Conservation (phyloP, 116 monocot species). For the Iris pallida region DNA sequence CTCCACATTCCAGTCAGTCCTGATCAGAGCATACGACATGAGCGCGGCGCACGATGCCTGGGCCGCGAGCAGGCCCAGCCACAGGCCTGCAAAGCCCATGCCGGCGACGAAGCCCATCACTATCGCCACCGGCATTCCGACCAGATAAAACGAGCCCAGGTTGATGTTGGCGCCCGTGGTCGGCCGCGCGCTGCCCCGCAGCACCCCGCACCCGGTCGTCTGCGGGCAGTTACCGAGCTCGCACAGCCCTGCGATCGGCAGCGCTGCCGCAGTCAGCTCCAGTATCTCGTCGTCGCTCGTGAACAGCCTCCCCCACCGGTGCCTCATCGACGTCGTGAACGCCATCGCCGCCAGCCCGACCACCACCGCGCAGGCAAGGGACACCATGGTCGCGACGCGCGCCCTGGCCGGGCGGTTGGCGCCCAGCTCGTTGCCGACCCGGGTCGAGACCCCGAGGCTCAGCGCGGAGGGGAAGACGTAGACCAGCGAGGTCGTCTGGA, state of each 20-base stretch:
- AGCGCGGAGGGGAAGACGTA: conserved; percentile 87
- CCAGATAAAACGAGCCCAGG: conserved; percentile 70
- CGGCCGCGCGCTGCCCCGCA: conserved; percentile 75
- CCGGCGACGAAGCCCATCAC: conserved; percentile 39
- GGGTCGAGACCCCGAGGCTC: conserved; percentile 62
- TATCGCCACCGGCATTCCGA: conserved; percentile 73
- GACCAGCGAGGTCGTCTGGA: conserved; percentile 80
- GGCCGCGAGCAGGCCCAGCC: conserved; percentile 75
- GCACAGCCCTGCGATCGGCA: conserved; percentile 74
- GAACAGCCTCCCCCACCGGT: conserved; percentile 70
- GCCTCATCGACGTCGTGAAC: conserved; percentile 50
- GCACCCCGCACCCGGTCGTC: conserved; percentile 80
- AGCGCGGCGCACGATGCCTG: conserved; percentile 56
- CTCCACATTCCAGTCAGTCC: conserved; percentile 62
- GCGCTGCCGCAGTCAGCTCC: conserved; percentile 52
- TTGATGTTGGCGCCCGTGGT: conserved; percentile 66
- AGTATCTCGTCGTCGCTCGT: conserved; percentile 53
- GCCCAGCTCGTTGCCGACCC: conserved; percentile 77
- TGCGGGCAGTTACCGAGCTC: conserved; percentile 96
- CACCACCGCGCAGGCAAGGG: conserved; percentile 25
- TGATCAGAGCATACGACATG: conserved; percentile 41
- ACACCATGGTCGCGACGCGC: conserved; percentile 32
- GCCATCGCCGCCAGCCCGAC: conserved; percentile 48
- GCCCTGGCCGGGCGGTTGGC: conserved; percentile 50
- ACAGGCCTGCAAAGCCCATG: conserved; percentile 65